Evolutionary conservation across 257 asterid species (phyloP).

Genomic region (Perilla frutescens): DNA sequence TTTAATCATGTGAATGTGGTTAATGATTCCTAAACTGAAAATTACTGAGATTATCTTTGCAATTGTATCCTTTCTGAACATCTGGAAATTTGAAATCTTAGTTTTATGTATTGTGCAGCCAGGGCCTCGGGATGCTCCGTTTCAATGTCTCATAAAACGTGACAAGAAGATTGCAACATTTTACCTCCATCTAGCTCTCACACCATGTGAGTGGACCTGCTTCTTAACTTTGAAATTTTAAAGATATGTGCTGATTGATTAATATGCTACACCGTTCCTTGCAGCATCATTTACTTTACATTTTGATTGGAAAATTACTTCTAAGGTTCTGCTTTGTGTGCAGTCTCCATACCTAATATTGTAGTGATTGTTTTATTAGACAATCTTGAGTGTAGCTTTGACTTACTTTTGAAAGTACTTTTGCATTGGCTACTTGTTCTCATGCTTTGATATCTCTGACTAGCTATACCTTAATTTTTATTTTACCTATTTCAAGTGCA

Average conservation of each 20-base stretch:
- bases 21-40: slow-evolving; percentile 2
- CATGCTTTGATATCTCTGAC: slow-evolving; percentile 3
- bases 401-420: slow-evolving; percentile 3
- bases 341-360: slow-evolving; percentile 6
- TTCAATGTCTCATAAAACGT: slow-evolving; percentile 87
- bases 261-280: slow-evolving; percentile 11
- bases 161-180: slow-evolving; percentile 87
- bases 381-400: slow-evolving; percentile 31
- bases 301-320: slow-evolving; percentile 22
- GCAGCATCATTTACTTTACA: slow-evolving; percentile 2
- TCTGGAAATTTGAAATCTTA: slow-evolving; percentile 20
- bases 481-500: background rate
- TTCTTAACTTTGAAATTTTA: slow-evolving; percentile 18
- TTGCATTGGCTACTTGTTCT: slow-evolving; percentile 24
- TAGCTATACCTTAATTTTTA: background rate
- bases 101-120: slow-evolving; percentile 59
- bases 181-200: slow-evolving; percentile 80
- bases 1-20: background rate
- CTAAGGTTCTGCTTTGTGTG: background rate
- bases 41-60: background rate
- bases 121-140: slow-evolving; percentile 81
- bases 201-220: slow-evolving; percentile 68
- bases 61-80: background rate
- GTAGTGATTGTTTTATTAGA: slow-evolving; percentile 24
- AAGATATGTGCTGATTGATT: slow-evolving; percentile 21